phyloP scores from a whole-genome alignment of 2,329 filamentous ascomycete species.

The Fusarium coicis region DNA sequence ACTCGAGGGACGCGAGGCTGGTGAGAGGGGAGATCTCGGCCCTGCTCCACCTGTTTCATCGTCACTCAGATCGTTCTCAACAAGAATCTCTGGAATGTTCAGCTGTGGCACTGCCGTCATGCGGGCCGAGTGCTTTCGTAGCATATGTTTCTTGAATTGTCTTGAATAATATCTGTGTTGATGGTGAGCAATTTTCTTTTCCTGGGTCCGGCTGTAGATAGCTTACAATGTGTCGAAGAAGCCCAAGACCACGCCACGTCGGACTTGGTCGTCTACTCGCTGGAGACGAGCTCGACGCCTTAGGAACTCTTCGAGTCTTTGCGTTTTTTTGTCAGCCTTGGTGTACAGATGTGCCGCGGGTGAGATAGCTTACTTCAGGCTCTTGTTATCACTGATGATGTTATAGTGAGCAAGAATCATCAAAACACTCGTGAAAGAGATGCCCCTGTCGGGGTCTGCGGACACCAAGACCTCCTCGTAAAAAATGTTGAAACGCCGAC shows the following conservation, averaged over 20 bases:
- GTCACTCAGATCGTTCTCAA: constrained; percentile 78
- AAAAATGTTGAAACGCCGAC: constrained; percentile 89
- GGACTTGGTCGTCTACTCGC: constrained; percentile 93
- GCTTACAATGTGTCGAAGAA: constrained; percentile 92
- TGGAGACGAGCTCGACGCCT: constrained; percentile 90
- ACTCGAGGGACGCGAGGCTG: constrained; percentile 34
- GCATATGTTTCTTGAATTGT: constrained; percentile 79
- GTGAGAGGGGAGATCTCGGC: constrained; percentile 38
- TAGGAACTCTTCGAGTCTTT: constrained; percentile 90
- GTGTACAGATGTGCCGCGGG: neutral
- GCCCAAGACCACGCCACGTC: constrained; percentile 87
- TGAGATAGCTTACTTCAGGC: constrained; percentile 70
- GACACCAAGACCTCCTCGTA: constrained; percentile 97
- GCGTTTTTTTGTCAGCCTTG: constrained; percentile 42
- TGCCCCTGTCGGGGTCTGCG: constrained; percentile 87
- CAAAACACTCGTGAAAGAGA: constrained; percentile 89
- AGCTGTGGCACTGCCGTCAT: constrained; percentile 84
- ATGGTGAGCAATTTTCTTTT: constrained; percentile 8
- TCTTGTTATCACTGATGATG: constrained; percentile 98
- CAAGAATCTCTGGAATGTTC: constrained; percentile 87
- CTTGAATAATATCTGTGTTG: constrained; percentile 78
- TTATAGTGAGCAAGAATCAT: constrained; percentile 99
- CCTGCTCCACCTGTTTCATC: constrained; percentile 38
- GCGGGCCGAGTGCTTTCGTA: constrained; percentile 77
- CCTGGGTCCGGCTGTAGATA: neutral